phyloP scores from a whole-genome alignment of 2,329 filamentous ascomycete genomes.

The Botrytis sinoallii region DNA sequence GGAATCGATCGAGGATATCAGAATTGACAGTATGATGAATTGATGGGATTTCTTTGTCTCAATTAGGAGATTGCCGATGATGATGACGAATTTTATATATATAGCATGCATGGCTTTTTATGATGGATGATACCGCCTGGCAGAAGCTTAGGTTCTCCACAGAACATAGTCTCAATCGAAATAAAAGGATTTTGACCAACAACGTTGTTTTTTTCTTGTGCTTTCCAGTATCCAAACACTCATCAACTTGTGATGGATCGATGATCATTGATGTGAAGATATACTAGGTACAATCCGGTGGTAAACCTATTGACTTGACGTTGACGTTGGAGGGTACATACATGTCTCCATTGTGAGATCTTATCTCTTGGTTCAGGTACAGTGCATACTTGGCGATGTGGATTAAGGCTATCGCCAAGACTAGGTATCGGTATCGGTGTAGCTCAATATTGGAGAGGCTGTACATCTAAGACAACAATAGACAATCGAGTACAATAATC shows the following conservation, averaged over 20 bases:
- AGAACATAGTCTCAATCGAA: conserved; percentile 4
- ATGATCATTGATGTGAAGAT: background rate
- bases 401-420: conserved; percentile 1
- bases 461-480: background rate
- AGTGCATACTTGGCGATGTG: background rate
- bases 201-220: background rate
- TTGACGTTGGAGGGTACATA: background rate
- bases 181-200: conserved; percentile 10
- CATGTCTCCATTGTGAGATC: background rate
- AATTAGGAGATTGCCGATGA: background rate
- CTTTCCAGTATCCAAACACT: background rate
- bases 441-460: conserved; percentile 7
- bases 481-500: background rate
- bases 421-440: conserved; percentile 7
- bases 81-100: conserved; percentile 8
- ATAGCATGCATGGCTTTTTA: background rate
- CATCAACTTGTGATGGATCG: background rate
- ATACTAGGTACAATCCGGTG: background rate
- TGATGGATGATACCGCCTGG: conserved; percentile 2
- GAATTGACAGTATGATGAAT: background rate
- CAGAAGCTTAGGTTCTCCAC: background rate
- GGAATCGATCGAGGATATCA: background rate
- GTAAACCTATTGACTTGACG: background rate
- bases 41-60: background rate
- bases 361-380: background rate